phyloP scores from a whole-genome alignment of 1,284 basidiomycete species.

The Heterobasidion annosum region DNA sequence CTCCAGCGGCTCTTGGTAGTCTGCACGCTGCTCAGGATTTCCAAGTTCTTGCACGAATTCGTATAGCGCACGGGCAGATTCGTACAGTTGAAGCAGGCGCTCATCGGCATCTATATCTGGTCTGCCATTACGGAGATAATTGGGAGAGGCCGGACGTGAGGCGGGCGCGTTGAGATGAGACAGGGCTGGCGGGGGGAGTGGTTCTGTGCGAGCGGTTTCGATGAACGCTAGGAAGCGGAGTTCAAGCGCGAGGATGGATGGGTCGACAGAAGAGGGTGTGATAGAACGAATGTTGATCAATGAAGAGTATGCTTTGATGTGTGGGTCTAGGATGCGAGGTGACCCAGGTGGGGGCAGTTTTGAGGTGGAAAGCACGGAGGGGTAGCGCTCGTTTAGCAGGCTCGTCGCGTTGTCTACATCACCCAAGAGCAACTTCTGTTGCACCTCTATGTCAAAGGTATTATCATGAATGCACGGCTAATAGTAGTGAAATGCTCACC shows the following conservation, averaged over 20 bases:
- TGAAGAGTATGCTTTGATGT: background rate
- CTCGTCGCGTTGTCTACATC: conserved; percentile 59
- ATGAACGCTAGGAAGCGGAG: conserved; percentile 79
- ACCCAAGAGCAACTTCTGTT: conserved; percentile 56
- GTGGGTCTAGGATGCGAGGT: conserved; percentile 1
- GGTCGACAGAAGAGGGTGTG: conserved; percentile 53
- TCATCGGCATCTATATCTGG: conserved; percentile 18
- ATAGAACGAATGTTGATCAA: conserved; percentile 31
- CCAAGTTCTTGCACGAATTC: conserved; percentile 47
- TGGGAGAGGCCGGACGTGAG: conserved; percentile 8
- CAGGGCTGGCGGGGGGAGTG: conserved; percentile 26
- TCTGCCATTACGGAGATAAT: conserved; percentile 7
- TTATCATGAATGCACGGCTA: background rate
- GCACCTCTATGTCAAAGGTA: conserved; percentile 42
- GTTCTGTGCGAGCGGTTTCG: conserved; percentile 68
- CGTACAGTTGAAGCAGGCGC: conserved; percentile 18
- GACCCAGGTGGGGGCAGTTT: conserved; percentile 9
- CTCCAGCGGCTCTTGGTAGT: conserved; percentile 60
- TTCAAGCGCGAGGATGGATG: conserved; percentile 70
- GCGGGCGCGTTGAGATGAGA: conserved; percentile 11
- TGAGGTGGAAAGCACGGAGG: conserved; percentile 44
- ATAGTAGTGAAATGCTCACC: conserved; percentile 27
- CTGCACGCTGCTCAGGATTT: conserved; percentile 39
- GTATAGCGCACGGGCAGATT: conserved; percentile 29
- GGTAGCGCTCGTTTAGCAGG: conserved; percentile 61